These are phyloP conservation scores for Saposhnikovia divaricata DNA, from an alignment of 129 eudicot species.

Conservation along the genomic window DNA sequence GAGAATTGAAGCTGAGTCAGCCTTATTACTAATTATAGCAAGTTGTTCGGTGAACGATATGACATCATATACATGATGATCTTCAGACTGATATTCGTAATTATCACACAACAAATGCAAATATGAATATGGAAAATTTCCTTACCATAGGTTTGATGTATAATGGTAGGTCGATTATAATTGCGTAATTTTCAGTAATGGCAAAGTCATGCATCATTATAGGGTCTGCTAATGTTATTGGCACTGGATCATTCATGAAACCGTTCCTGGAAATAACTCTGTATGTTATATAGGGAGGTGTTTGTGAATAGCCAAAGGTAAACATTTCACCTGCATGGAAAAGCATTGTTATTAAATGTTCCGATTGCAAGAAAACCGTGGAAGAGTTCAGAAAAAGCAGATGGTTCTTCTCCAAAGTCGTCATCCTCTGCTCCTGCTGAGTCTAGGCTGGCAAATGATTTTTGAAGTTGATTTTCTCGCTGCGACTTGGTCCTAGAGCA, in stretches of 20 bases:
- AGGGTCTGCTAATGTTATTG: constrained; percentile 68
- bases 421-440: too few relatives aligned
- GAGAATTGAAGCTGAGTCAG: neutral
- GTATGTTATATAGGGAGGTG: constrained; percentile 72
- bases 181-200: constrained; percentile 85
- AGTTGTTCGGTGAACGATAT: neutral
- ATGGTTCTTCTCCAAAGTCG: too few relatives aligned
- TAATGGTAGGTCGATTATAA: constrained; percentile 86
- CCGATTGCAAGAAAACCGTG: too few relatives aligned
- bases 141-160: constrained; percentile 77
- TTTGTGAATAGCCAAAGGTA: constrained; percentile 78
- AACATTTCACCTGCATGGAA: constrained; percentile 81
- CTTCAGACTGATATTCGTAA: neutral
- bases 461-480: too few relatives aligned
- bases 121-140: neutral
- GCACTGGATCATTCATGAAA: constrained; percentile 85
- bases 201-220: constrained; percentile 98
- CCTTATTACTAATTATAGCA: neutral
- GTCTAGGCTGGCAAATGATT: too few relatives aligned
- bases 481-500: too few relatives aligned
- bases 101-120: neutral
- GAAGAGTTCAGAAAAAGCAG: too few relatives aligned
- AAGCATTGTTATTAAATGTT: constrained; percentile 1
- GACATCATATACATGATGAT: neutral
- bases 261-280: constrained; percentile 87